These are phyloP conservation scores for Schizonepeta tenuifolia DNA, from an alignment of 257 asterid genomes.

Conservation along the genomic window DNA sequence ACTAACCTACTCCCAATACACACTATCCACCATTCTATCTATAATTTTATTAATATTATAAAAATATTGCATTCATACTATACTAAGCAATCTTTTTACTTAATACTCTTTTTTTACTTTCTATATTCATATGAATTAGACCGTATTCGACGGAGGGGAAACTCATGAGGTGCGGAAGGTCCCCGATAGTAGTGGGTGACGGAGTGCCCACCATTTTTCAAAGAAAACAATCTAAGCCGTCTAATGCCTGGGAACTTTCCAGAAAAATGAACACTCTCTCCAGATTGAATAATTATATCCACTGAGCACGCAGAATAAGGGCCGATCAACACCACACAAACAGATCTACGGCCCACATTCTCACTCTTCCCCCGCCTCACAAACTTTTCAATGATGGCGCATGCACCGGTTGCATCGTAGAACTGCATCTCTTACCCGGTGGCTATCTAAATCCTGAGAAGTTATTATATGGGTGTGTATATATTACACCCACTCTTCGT, in stretches of 20 bases:
- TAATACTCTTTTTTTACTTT: too few relatives aligned
- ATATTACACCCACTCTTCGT: too few relatives aligned
- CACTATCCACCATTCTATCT: too few relatives aligned
- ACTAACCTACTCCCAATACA: too few relatives aligned
- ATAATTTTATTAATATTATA: too few relatives aligned
- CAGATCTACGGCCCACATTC: background rate
- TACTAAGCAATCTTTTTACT: too few relatives aligned
- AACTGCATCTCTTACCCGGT: background rate
- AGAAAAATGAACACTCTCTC: too few relatives aligned
- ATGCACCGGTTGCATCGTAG: conserved; percentile 16
- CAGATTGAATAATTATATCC: conserved; percentile 1
- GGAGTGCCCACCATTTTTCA: conserved; percentile 14
- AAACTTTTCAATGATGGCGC: background rate
- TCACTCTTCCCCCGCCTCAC: background rate
- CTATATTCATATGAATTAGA: too few relatives aligned
- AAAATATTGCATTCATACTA: too few relatives aligned
- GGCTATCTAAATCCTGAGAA: background rate
- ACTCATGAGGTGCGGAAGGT: background rate
- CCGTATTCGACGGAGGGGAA: too few relatives aligned
- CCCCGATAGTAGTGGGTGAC: conserved; percentile 19
- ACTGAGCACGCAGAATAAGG: conserved; percentile 26
- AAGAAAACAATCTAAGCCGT: conserved; percentile 29
- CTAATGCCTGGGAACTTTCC: conserved; percentile 23
- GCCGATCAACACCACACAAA: background rate
- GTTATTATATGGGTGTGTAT: too few relatives aligned